These are phyloP conservation scores for Rhododendron kiyosumense DNA, from an alignment of 148 eudicot genomes.

Conservation along the genomic window DNA sequence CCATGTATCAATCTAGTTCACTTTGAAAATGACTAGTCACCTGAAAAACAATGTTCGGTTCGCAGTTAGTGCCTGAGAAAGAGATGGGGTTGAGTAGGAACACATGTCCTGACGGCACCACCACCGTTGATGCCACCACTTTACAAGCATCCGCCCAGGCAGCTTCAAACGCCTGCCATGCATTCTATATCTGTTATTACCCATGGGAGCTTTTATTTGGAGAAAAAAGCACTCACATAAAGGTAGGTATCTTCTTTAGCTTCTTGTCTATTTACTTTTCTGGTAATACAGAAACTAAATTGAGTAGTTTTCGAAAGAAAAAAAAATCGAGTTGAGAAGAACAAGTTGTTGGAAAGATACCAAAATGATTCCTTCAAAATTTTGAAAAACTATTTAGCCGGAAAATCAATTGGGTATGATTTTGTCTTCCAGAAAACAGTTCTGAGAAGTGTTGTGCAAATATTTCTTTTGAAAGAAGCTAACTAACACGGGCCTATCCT, in stretches of 20 bases:
- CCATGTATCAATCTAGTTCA: not conserved
- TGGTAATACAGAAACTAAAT: not conserved
- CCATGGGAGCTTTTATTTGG: not conserved
- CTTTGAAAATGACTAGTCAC: constrained; percentile 23
- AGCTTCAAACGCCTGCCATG: constrained; percentile 69
- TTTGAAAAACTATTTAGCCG: not conserved
- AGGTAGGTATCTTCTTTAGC: not conserved
- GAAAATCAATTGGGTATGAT: not conserved
- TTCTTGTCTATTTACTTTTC: not conserved
- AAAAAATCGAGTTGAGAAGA: not conserved
- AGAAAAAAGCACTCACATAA: not conserved
- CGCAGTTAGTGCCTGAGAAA: constrained; percentile 79
- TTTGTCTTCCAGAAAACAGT: not conserved
- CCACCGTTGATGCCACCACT: constrained; percentile 58
- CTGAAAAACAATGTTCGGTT: constrained; percentile 67
- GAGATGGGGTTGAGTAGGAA: constrained; percentile 84
- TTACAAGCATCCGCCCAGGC: constrained; percentile 90
- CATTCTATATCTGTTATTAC: not conserved
- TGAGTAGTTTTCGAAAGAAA: not conserved
- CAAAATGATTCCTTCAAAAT: not conserved
- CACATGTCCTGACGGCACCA: constrained; percentile 53
- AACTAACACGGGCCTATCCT: not conserved
- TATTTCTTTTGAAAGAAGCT: not conserved
- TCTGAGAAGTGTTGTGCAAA: not conserved
- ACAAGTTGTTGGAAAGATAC: not conserved